Percentiles rank a stretch among this genome's conserved stretches.
These are phyloP conservation scores for Daldinia bambusicola DNA, from an alignment of 495 filamentous ascomycete species.

Conservation along the genomic window DNA sequence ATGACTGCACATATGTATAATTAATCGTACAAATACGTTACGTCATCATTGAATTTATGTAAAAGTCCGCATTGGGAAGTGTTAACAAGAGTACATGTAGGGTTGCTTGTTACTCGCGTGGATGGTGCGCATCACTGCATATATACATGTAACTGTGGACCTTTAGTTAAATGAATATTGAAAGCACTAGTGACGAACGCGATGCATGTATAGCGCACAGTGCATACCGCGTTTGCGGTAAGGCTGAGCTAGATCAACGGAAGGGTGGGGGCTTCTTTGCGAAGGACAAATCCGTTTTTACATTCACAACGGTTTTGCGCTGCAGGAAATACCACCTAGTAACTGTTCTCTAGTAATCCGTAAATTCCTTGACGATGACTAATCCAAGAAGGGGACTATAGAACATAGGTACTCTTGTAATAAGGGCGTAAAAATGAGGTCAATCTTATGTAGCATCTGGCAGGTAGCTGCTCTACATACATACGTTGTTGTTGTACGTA, in stretches of 20 bases:
- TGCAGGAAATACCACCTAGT: background rate
- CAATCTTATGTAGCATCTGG: too few species aligned
- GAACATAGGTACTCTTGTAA: too few species aligned
- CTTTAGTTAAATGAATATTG: conserved; percentile 37
- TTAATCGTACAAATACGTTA: conserved; percentile 8
- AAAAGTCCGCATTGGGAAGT: background rate
- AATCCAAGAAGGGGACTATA: too few species aligned
- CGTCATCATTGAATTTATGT: conserved; percentile 2
- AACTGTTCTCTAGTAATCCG: background rate
- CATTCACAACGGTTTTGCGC: background rate
- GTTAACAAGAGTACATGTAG: background rate
- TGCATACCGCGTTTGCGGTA: conserved; percentile 36
- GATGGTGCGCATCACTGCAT: conserved; percentile 24
- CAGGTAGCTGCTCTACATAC: too few species aligned
- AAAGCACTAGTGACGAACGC: conserved; percentile 43
- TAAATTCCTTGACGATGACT: background rate
- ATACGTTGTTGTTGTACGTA: conserved; percentile 2
- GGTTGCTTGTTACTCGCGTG: conserved; percentile 24
- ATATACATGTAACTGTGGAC: conserved; percentile 21
- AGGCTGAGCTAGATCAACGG: conserved; percentile 43
- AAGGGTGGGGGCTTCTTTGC: conserved; percentile 25
- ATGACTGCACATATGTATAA: background rate
- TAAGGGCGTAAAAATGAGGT: too few species aligned
- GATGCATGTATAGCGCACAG: conserved; percentile 28
- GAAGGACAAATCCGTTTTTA: conserved; percentile 7